phyloP scores from a whole-genome alignment of 768 basidiomycete genomes.

The Hygrophorus russula region DNA sequence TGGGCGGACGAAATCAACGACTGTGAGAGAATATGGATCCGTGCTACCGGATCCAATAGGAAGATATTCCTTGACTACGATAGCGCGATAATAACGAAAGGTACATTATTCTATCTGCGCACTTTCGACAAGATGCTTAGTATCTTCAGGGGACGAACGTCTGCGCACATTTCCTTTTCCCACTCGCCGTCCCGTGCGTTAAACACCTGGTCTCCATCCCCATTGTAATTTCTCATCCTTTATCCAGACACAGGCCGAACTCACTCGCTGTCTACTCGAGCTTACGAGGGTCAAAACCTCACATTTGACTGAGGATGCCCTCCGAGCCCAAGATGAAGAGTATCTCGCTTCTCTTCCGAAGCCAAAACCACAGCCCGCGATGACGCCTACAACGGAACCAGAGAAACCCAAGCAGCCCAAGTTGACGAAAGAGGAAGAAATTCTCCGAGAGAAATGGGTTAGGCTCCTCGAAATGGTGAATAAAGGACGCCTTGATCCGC shows the following conservation, averaged over 20 bases:
- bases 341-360: conserved; percentile 85
- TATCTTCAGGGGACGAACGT: conserved; percentile 42
- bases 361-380: conserved; percentile 42
- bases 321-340: conserved; percentile 79
- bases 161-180: conserved; percentile 92
- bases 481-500: conserved; percentile 76
- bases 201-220: neutral
- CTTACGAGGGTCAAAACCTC: conserved; percentile 78
- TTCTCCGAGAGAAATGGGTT: conserved; percentile 66
- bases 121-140: neutral
- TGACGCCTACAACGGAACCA: conserved; percentile 24
- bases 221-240: neutral
- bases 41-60: conserved; percentile 80
- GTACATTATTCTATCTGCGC: conserved; percentile 11
- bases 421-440: conserved; percentile 74
- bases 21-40: conserved; percentile 89
- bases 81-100: conserved; percentile 61
- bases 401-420: conserved; percentile 43
- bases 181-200: conserved; percentile 81
- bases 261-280: conserved; percentile 77
- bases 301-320: conserved; percentile 74
- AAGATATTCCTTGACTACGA: conserved; percentile 89
- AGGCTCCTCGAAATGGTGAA: conserved; percentile 82
- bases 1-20: conserved; percentile 81
- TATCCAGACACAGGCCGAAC: conserved; percentile 78